phyloP scores from a whole-genome alignment of 495 filamentous ascomycete species.

The Achaetomiella virescens region DNA sequence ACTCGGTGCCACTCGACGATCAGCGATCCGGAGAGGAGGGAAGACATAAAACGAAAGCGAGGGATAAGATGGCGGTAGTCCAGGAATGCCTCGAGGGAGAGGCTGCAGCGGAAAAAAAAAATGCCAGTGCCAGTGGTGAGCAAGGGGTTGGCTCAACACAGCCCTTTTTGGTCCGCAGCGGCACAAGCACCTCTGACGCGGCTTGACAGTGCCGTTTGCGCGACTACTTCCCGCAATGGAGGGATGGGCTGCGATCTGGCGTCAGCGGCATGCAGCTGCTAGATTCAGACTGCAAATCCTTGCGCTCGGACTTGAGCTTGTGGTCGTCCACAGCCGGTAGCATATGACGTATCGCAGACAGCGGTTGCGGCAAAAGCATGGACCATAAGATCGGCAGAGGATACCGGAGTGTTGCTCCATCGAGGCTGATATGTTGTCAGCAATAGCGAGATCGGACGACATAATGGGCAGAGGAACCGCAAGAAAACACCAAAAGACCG shows the following conservation, averaged over 20 bases:
- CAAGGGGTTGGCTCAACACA: constrained; percentile 1
- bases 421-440: neutral
- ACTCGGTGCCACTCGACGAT: constrained; percentile 4
- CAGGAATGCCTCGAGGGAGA: constrained; percentile 1
- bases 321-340: neutral
- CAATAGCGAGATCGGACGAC: neutral
- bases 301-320: constrained; percentile 6
- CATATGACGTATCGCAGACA: constrained; percentile 9
- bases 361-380: constrained; percentile 3
- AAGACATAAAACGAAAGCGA: constrained; percentile 1
- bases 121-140: neutral
- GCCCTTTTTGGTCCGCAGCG: neutral
- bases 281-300: neutral
- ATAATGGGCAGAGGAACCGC: neutral
- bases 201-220: neutral
- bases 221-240: neutral
- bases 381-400: neutral
- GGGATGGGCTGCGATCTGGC: neutral
- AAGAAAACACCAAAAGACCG: neutral
- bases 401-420: neutral
- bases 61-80: constrained; percentile 1
- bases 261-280: neutral
- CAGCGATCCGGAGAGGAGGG: constrained; percentile 2
- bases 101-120: neutral
- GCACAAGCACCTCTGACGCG: neutral